A percentile compares a stretch with the other conserved stretches of the same genome.
These are phyloP conservation scores for Aspergillus eucalypticola DNA, from an alignment of 2,329 filamentous ascomycete genomes.

Conservation along the genomic window DNA sequence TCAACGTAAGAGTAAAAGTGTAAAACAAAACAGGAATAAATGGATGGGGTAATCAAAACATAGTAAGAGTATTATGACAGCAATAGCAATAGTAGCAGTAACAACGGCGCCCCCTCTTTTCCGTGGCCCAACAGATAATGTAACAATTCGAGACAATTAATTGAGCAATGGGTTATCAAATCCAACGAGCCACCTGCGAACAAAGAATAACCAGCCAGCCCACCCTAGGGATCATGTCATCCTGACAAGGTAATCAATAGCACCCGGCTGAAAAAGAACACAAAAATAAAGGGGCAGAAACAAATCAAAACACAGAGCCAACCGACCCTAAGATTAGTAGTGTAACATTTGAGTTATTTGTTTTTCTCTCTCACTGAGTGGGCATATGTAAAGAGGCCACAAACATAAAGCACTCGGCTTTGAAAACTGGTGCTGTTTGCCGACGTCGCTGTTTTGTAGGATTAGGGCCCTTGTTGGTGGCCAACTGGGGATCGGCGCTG, in stretches of 20 bases:
- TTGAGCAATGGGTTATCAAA: no score
- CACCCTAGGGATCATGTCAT: no score
- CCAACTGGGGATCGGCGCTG: neutral
- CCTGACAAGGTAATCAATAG: no score
- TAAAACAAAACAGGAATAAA: no score
- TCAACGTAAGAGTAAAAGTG: neutral
- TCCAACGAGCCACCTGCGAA: no score
- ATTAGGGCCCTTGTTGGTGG: neutral
- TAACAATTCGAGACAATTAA: no score
- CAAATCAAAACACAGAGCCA: neutral
- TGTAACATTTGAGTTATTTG: slow-evolving; percentile 5
- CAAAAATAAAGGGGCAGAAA: neutral
- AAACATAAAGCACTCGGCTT: neutral
- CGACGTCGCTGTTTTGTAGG: no score
- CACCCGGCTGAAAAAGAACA: neutral
- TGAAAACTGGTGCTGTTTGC: no score
- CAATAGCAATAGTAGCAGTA: no score
- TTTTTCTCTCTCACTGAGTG: neutral
- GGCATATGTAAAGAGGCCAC: neutral
- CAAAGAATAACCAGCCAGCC: no score
- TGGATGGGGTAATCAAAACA: neutral
- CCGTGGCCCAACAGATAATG: no score
- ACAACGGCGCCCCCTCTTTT: no score
- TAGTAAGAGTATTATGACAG: neutral
- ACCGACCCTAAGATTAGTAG: slow-evolving; percentile 13